phyloP scores from a whole-genome alignment of 345 rosid species.

The Erysimum cheiranthoides region DNA sequence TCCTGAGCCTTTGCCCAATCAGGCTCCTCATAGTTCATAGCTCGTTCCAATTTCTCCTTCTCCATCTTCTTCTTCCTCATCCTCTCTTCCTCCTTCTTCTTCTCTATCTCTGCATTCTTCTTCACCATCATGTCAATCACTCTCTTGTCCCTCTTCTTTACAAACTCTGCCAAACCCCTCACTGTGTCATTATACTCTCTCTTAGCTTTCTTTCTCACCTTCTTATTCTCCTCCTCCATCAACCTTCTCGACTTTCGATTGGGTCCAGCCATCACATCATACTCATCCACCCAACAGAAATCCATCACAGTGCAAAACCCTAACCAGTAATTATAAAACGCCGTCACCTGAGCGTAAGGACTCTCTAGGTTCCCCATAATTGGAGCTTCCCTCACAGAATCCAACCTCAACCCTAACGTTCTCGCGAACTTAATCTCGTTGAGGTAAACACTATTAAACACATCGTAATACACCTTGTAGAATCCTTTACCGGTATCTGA shows the following conservation, averaged over 20 bases:
- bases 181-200: slow-evolving; percentile 84
- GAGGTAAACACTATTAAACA: slow-evolving; percentile 62
- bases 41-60: slow-evolving; percentile 70
- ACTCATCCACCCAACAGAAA: slow-evolving; percentile 86
- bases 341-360: slow-evolving; percentile 75
- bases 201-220: slow-evolving; percentile 83
- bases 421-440: slow-evolving; percentile 69
- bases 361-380: slow-evolving; percentile 87
- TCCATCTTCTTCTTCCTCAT: slow-evolving; percentile 69
- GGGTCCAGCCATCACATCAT: slow-evolving; percentile 71
- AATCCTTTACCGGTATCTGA: slow-evolving; percentile 79
- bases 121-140: slow-evolving; percentile 78
- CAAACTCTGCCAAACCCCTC: slow-evolving; percentile 81
- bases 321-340: slow-evolving; percentile 86
- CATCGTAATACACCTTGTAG: slow-evolving; percentile 80
- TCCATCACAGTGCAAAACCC: slow-evolving; percentile 87
- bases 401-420: slow-evolving; percentile 64
- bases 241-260: slow-evolving; percentile 76
- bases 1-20: slow-evolving; percentile 68
- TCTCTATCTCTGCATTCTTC: slow-evolving; percentile 73
- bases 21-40: slow-evolving; percentile 61
- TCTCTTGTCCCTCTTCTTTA: slow-evolving; percentile 93
- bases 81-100: slow-evolving; percentile 63
- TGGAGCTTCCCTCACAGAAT: slow-evolving; percentile 72
- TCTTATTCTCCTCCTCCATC: slow-evolving; percentile 97